Conservation (phyloP, 2,329 filamentous ascomycete genomes). For the Zymoseptoria brevis region DNA sequence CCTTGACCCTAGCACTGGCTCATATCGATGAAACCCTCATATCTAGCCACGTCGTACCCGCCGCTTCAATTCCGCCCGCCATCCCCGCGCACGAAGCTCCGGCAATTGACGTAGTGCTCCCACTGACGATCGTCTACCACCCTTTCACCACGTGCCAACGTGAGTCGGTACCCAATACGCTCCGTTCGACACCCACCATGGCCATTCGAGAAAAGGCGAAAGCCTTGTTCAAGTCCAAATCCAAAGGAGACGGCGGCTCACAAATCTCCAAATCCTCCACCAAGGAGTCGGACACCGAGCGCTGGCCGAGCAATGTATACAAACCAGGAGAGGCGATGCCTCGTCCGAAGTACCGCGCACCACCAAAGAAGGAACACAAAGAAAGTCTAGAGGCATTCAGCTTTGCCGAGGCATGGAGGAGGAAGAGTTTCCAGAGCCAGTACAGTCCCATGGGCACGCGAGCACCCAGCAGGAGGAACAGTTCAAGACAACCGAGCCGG, state of each 20-base stretch:
- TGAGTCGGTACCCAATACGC: constrained; percentile 1
- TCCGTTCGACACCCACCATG: constrained; percentile 28
- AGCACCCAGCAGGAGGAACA: constrained; percentile 33
- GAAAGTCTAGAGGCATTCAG: constrained; percentile 42
- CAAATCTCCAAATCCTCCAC: constrained; percentile 21
- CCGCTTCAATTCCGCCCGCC: not conserved
- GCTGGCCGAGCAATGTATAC: constrained; percentile 40
- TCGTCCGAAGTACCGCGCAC: constrained; percentile 42
- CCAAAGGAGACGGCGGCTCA: constrained; percentile 23
- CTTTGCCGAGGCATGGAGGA: constrained; percentile 41
- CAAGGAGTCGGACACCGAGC: constrained; percentile 23
- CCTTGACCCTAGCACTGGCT: not conserved
- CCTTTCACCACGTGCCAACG: not conserved
- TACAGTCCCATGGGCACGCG: constrained; percentile 45
- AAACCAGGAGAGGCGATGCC: constrained; percentile 46
- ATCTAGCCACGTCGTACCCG: not conserved
- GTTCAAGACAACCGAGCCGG: constrained; percentile 12
- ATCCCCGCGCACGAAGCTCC: not conserved
- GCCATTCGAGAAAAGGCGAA: constrained; percentile 41
- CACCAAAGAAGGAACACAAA: constrained; percentile 44
- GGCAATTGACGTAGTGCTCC: not conserved
- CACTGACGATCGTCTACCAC: not conserved
- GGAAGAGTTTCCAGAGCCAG: constrained; percentile 37
- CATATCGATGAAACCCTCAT: not conserved
- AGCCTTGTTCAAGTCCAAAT: constrained; percentile 34